Evolutionary conservation across 2,329 filamentous ascomycete species (phyloP), one percentile per base, ranked within the genome.

Genomic region (Xylariaceae sp.): DNA sequence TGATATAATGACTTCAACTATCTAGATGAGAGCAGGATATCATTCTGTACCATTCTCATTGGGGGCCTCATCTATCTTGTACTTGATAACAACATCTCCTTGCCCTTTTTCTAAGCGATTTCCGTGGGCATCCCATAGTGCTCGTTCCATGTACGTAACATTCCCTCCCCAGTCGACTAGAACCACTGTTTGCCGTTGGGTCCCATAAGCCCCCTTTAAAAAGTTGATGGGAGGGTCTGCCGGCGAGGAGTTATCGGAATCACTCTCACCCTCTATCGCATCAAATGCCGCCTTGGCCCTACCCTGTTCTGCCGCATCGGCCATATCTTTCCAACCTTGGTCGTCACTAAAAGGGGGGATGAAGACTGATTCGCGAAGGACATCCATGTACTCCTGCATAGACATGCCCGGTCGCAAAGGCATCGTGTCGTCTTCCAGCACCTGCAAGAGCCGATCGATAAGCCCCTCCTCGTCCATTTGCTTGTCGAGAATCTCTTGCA

Each of bases 81-180:
- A 88, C 49, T 74, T 75, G 65, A 84, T 81, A 30, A 76, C 77
- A 62, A 81, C 71, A 60, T 88, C 85, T 1, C 81, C 83, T 58
- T 80, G 68, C 0, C 82, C 83, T 18, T 78, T 76, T 18, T 77
- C 74, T 49, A 87, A 75, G 1, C 75, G 69, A 55, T 83, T 80
- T 7, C 85, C 85, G 52, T 83, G 77, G 0, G 75, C 73, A 67
- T 87, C 84, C 76, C 79, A 88, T 48, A 87, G 72, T 3, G 83
- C 80, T 42, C 85, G 75, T 73, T 88, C 85, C 35, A 77, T 76
- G 66, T 82, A 85, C 0, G 78, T 81, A 15, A 85, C 82, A 42
- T 83, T 83, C 2, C 85, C 85, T 2, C 86, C 77, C 81, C 82
- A 85, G 65, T 86, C 83, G 5, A 87, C 80, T 50, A 87, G 72